Conservation (phyloP, 2,329 filamentous ascomycete species). For the Metarhizium album region DNA sequence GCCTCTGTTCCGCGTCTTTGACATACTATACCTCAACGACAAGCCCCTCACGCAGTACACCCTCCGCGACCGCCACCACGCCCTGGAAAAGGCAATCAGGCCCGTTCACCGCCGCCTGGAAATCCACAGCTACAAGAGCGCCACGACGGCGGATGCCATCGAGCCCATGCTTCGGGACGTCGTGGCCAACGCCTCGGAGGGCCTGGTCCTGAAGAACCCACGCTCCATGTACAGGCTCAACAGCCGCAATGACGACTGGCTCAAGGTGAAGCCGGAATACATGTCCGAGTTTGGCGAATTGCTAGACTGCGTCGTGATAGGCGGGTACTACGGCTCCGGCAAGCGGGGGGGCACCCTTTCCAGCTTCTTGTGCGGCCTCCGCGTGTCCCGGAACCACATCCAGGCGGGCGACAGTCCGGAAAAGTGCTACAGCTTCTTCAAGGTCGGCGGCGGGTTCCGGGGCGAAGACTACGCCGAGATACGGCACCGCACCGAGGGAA, state of each 20-base stretch:
- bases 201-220: conserved; percentile 88
- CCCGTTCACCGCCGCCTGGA: conserved; percentile 69
- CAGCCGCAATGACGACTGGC: conserved; percentile 89
- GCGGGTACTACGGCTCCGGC: conserved; percentile 87
- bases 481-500: conserved; percentile 74
- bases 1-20: conserved; percentile 78
- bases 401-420: conserved; percentile 49
- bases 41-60: conserved; percentile 70
- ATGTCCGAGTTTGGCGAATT: conserved; percentile 95
- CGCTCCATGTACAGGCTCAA: conserved; percentile 78
- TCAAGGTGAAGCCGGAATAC: conserved; percentile 98
- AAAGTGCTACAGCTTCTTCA: conserved; percentile 91
- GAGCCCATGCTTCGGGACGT: conserved; percentile 72
- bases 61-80: conserved; percentile 66
- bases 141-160: conserved; percentile 58
- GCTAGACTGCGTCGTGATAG: conserved; percentile 80
- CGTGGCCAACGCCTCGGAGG: conserved; percentile 78
- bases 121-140: conserved; percentile 61
- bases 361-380: conserved; percentile 82
- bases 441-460: conserved; percentile 88
- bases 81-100: conserved; percentile 60
- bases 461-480: conserved; percentile 78
- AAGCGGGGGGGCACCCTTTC: conserved; percentile 72
- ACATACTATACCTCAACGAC: conserved; percentile 83
- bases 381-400: conserved; percentile 59